Base-by-base conservation (phyloP, 768 basidiomycete genomes). In the Rhodotorula toruloides region DNA sequence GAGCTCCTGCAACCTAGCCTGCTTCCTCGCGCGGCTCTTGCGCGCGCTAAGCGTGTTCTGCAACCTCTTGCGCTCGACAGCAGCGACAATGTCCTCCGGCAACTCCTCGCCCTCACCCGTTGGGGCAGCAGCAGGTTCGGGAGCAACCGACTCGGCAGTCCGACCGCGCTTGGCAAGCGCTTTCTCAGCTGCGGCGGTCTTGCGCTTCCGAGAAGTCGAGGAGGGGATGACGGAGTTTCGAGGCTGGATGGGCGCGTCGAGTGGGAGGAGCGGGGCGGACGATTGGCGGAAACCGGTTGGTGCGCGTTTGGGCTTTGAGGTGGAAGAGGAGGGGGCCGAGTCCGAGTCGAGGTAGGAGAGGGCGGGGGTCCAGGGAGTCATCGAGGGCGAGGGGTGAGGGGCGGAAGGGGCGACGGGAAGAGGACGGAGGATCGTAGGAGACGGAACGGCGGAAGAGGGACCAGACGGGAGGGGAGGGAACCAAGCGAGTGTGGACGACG, bases 11-110 rank as follows among this genome's bases (percentile, higher is more conserved):
- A 54, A 17, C 19, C 54, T 8, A 17, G 39, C 54, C 54, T 42
- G 54, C 54, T 54, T 54, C 27, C 36, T 27, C 39, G 54, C 54
- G 8, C 54, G 39, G 37, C 54, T 87, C 40, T 86, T 84, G 7
- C 90, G 84, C 10, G 90, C 90, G 0, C 89, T 88, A 11, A 90
- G 77, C 5, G 90, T 91, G 70, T 92, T 92, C 79, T 88, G 86
- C 22, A 85, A 82, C 37, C 90, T 84, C 79, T 90, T 91, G 50
- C 82, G 82, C 70, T 84, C 86, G 65, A 87, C 87, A 70, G 85
- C 85, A 74, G 87, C 65, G 27, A 58, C 42, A 11, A 72, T 58
- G 37, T 72, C 70, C 21, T 47, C 54, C 2, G 66, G 67, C 34
- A 72, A 44, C 12, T 48, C 43, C 10, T 37, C 42, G 16, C 9